These are phyloP conservation scores for Pulveroboletus sp. DNA, from an alignment of 768 basidiomycete species.

Conservation along the genomic window DNA sequence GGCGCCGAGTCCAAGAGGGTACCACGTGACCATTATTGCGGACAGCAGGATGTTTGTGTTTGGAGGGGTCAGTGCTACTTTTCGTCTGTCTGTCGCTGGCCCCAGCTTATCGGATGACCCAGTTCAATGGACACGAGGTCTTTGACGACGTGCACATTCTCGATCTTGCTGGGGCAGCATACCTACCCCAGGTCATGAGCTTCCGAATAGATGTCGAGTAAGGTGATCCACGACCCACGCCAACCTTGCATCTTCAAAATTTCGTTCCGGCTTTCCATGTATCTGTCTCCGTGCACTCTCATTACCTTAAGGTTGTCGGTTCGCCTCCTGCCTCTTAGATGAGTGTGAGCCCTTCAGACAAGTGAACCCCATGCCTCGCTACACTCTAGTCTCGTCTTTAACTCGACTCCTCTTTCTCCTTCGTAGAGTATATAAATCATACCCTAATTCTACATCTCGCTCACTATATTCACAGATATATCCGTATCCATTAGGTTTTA, in stretches of 20 bases:
- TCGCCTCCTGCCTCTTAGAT: slow-evolving; percentile 11
- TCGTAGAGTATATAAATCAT: slow-evolving; percentile 46
- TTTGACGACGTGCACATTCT: slow-evolving; percentile 84
- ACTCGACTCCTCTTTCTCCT: slow-evolving; percentile 13
- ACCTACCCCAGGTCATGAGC: slow-evolving; percentile 85
- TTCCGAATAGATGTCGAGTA: slow-evolving; percentile 50
- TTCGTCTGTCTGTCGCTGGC: neutral
- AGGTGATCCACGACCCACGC: slow-evolving; percentile 1
- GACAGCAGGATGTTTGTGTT: slow-evolving; percentile 84
- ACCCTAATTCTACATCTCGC: slow-evolving; percentile 23
- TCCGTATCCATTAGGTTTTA: slow-evolving; percentile 21
- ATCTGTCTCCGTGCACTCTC: slow-evolving; percentile 1
- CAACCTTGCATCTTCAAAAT: neutral
- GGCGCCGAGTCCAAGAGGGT: slow-evolving; percentile 71
- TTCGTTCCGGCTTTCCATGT: neutral
- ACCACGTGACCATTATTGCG: slow-evolving; percentile 76
- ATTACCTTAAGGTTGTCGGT: neutral
- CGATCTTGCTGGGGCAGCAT: slow-evolving; percentile 83
- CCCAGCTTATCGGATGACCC: slow-evolving; percentile 10
- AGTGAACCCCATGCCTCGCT: neutral
- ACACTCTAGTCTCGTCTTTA: slow-evolving; percentile 2
- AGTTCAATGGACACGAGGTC: slow-evolving; percentile 73
- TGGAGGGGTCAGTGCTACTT: slow-evolving; percentile 50
- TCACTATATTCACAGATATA: slow-evolving; percentile 23
- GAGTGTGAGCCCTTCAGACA: slow-evolving; percentile 7